phyloP scores from a whole-genome alignment of 768 basidiomycete species.

The Mycena indigotica region DNA sequence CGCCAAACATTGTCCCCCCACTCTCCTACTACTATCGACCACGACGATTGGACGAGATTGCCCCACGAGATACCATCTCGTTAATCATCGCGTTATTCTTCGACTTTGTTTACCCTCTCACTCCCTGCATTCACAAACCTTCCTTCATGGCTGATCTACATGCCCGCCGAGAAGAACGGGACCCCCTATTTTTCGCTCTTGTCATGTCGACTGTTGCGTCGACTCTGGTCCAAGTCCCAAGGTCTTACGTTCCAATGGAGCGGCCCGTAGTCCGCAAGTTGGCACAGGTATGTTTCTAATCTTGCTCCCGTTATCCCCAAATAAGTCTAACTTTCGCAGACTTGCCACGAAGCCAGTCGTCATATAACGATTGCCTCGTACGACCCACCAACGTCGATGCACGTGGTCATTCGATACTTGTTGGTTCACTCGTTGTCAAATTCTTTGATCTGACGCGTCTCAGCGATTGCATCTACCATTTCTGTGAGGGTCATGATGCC shows the following conservation, averaged over 20 bases:
- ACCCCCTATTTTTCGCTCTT: slow-evolving; percentile 88
- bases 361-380: slow-evolving; percentile 80
- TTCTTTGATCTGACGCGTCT: slow-evolving; percentile 8
- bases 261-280: slow-evolving; percentile 81
- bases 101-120: slow-evolving; percentile 90
- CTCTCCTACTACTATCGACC: slow-evolving; percentile 75
- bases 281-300: slow-evolving; percentile 47
- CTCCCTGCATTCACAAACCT: slow-evolving; percentile 88
- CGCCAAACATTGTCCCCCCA: slow-evolving; percentile 55
- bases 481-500: slow-evolving; percentile 85
- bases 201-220: slow-evolving; percentile 89
- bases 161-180: slow-evolving; percentile 76
- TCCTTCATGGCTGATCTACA: slow-evolving; percentile 91
- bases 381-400: slow-evolving; percentile 81
- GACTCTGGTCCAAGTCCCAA: slow-evolving; percentile 85
- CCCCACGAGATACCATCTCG: slow-evolving; percentile 77
- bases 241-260: slow-evolving; percentile 87
- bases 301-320: not conserved
- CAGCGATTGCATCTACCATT: slow-evolving; percentile 85
- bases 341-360: slow-evolving; percentile 79
- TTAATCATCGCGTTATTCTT: slow-evolving; percentile 89
- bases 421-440: slow-evolving; percentile 40
- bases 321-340: slow-evolving; percentile 36
- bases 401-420: slow-evolving; percentile 89
- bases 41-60: slow-evolving; percentile 78